Conservation (phyloP, 75 land plant species). For the Cunninghamia lanceolata region DNA sequence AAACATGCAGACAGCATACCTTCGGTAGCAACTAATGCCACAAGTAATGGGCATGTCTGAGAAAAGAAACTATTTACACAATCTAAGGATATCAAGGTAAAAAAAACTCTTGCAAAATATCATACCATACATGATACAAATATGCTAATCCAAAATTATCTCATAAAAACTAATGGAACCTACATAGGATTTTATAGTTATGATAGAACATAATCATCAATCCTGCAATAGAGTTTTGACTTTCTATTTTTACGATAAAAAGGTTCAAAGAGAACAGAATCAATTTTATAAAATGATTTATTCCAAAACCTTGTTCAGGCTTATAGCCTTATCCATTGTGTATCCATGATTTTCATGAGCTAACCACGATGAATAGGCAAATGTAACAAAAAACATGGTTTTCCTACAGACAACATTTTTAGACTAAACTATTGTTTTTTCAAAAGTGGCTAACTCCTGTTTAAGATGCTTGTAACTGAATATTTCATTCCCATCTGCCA, state of each 20-base stretch:
- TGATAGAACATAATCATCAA: neutral
- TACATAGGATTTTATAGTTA: too few relatives aligned
- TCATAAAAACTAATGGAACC: neutral
- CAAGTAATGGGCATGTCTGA: too few relatives aligned
- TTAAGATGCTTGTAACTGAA: neutral
- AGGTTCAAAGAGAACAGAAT: neutral
- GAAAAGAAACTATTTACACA: too few relatives aligned
- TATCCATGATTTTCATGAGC: neutral
- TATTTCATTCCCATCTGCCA: neutral
- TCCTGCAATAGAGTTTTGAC: neutral
- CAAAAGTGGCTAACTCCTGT: neutral
- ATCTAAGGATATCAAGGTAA: too few relatives aligned
- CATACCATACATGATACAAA: neutral
- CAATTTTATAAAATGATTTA: neutral
- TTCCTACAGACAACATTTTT: neutral
- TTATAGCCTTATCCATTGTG: neutral
- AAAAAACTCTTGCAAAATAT: too few relatives aligned
- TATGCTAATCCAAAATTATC: neutral
- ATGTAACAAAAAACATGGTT: neutral
- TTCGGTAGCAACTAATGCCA: too few relatives aligned
- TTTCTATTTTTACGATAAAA: neutral
- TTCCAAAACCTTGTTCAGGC: slow-evolving; percentile 1
- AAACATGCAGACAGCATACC: too few relatives aligned
- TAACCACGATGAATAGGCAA: neutral
- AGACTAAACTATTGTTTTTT: neutral